Conservation (phyloP, 2,329 filamentous ascomycete species). For the Sphaceloma murrayae region DNA sequence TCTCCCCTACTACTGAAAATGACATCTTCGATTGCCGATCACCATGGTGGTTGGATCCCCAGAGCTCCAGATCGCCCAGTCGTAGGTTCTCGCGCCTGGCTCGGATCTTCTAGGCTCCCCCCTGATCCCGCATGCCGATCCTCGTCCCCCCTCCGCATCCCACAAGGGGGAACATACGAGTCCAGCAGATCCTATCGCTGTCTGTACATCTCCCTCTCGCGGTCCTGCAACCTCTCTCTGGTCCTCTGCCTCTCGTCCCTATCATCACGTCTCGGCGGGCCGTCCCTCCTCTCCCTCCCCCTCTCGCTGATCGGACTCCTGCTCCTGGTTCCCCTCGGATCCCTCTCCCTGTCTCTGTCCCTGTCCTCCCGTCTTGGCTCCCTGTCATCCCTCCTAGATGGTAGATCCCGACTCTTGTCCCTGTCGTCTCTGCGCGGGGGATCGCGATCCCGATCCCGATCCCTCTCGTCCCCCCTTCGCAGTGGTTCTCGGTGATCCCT, state of each 20-base stretch:
- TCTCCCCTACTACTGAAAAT: too few species aligned
- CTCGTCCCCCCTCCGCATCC: too few species aligned
- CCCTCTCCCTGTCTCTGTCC: constrained; percentile 9
- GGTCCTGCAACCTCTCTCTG: constrained; percentile 29
- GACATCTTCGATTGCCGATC: too few species aligned
- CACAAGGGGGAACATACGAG: not conserved
- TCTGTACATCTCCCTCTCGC: constrained; percentile 31
- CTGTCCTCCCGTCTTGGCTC: constrained; percentile 20
- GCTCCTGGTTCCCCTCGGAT: constrained; percentile 24
- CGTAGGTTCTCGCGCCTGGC: too few species aligned
- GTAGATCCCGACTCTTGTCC: constrained; percentile 17
- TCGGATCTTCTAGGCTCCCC: too few species aligned
- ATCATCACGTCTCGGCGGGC: constrained; percentile 6
- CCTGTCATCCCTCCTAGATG: constrained; percentile 20
- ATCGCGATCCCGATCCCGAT: constrained; percentile 20
- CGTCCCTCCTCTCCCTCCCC: constrained; percentile 18
- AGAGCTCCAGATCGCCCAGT: too few species aligned
- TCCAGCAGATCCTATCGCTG: not conserved
- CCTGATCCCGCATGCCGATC: too few species aligned
- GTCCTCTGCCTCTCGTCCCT: constrained; percentile 19
- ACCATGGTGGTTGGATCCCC: too few species aligned
- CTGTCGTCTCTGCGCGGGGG: constrained; percentile 19
- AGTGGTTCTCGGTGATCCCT: constrained; percentile 19
- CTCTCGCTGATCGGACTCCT: constrained; percentile 22
- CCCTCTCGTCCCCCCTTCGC: constrained; percentile 19